phyloP scores from a whole-genome alignment of 179 eudicot species.

The Spinacia oleracea region DNA sequence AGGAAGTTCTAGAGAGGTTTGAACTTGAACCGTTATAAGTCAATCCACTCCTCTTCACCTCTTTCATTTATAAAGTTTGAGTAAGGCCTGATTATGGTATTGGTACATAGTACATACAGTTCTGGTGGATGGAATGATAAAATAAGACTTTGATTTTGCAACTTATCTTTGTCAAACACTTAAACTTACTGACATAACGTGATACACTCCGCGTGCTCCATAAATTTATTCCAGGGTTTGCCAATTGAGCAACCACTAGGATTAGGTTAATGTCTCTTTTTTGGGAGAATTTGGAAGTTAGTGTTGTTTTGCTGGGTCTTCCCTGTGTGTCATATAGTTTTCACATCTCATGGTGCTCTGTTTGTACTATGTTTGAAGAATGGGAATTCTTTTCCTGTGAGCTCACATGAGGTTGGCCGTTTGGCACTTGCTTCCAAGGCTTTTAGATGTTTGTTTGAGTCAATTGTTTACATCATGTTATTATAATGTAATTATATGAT shows the following conservation, averaged over 20 bases:
- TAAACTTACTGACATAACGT: background rate
- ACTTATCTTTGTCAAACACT: background rate
- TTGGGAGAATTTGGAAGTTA: background rate
- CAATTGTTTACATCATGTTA: background rate
- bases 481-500: background rate
- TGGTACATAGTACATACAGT: background rate
- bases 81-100: background rate
- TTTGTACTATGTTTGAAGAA: background rate
- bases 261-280: background rate
- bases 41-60: background rate
- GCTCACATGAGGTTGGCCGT: constrained; percentile 1
- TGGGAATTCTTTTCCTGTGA: background rate
- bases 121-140: background rate
- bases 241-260: background rate
- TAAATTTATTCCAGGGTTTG: background rate
- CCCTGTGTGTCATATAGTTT: background rate
- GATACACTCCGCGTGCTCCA: background rate
- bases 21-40: background rate
- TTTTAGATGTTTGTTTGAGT: background rate
- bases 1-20: background rate
- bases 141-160: background rate
- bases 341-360: background rate
- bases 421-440: background rate
- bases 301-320: background rate
- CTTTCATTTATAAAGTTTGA: background rate